Evolutionary conservation across 169 alveolate genomes (phyloP).

Genomic region (Plasmodium coatneyi): DNA sequence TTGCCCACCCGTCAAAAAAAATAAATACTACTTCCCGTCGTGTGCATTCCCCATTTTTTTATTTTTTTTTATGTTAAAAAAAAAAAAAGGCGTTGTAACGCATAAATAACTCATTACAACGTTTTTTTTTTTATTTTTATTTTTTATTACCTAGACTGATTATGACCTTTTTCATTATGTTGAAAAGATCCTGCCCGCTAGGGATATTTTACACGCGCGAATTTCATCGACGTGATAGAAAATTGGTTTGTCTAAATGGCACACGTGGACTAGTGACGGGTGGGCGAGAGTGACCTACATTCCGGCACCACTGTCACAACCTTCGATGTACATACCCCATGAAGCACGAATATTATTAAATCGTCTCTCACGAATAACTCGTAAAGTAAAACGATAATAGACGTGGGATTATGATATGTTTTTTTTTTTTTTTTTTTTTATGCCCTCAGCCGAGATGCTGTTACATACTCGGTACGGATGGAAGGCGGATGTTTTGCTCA

Average conservation of each 20-base stretch:
- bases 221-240: neutral
- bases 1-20: neutral
- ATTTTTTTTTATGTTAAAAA: neutral
- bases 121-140: constrained; percentile 24
- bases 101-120: neutral
- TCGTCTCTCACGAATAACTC: constrained; percentile 30
- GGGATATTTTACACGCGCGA: constrained; percentile 1
- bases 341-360: constrained; percentile 52
- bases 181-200: constrained; percentile 77
- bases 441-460: constrained; percentile 10
- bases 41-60: neutral
- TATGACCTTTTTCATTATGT: constrained; percentile 58
- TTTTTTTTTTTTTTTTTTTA: constrained; percentile 1
- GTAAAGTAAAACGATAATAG: constrained; percentile 54
- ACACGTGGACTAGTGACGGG: neutral
- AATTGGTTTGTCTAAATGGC: neutral
- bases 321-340: constrained; percentile 47
- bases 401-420: constrained; percentile 51
- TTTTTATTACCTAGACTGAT: constrained; percentile 75
- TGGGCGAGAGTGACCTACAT: neutral
- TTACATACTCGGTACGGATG: neutral
- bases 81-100: constrained; percentile 26
- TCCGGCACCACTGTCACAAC: neutral
- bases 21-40: neutral
- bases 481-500: neutral